Conservation (phyloP, 768 basidiomycete species). For the Lentinula aciculospora region DNA sequence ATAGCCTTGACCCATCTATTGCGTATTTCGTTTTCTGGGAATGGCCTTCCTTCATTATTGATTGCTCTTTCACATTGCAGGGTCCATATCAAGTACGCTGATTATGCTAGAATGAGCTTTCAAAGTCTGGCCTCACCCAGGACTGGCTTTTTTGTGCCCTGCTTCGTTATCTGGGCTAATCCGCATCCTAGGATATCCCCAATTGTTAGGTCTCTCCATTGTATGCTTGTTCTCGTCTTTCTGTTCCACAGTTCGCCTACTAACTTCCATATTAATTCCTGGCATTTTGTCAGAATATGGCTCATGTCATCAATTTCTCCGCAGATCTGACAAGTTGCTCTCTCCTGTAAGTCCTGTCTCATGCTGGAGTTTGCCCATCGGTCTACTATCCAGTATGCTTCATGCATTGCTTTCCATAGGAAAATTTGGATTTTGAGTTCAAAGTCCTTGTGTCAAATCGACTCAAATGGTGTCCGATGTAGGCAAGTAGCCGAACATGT, state of each 20-base stretch:
- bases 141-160: not conserved
- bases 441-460: not conserved
- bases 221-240: not conserved
- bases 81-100: slow-evolving; percentile 23
- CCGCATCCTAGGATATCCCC: slow-evolving; percentile 5
- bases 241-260: slow-evolving; percentile 4
- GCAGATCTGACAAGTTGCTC: slow-evolving; percentile 11
- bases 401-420: slow-evolving; percentile 16
- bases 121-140: slow-evolving; percentile 12
- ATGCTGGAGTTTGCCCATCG: slow-evolving; percentile 11
- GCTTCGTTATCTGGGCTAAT: not conserved
- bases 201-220: not conserved
- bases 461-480: not conserved
- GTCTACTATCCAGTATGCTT: slow-evolving; percentile 13
- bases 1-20: too few relatives aligned
- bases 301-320: slow-evolving; percentile 11
- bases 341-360: not conserved
- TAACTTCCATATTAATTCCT: slow-evolving; percentile 10
- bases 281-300: slow-evolving; percentile 18
- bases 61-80: slow-evolving; percentile 20
- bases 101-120: slow-evolving; percentile 21
- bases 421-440: slow-evolving; percentile 5
- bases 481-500: not conserved
- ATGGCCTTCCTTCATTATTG: too few relatives aligned
- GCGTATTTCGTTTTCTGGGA: too few relatives aligned